phyloP scores from a whole-genome alignment of 2,329 filamentous ascomycete species.

The Fusarium sp. region DNA sequence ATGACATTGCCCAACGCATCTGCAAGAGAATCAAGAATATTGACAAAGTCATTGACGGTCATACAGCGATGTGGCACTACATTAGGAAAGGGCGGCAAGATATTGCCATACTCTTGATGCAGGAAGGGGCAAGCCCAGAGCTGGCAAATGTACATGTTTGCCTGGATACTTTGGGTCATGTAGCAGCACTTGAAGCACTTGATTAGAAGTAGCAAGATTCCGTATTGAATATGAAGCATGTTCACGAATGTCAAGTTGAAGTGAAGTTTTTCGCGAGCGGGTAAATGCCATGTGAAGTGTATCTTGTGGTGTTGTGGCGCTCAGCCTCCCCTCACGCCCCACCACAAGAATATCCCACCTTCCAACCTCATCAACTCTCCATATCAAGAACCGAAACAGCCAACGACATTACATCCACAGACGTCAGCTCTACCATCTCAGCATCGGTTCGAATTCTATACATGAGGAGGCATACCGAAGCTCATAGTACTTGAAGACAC shows the following conservation, averaged over 20 bases:
- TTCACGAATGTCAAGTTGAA: background rate
- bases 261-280: conserved; percentile 1
- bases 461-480: background rate
- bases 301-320: conserved; percentile 28
- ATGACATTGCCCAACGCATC: conserved; percentile 19
- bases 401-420: conserved; percentile 20
- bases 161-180: conserved; percentile 6
- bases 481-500: background rate
- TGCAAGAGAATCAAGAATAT: conserved; percentile 27
- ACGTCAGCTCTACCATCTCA: background rate
- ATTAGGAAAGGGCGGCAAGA: conserved; percentile 22
- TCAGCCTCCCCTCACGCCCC: conserved; percentile 33
- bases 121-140: conserved; percentile 27
- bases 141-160: conserved; percentile 28
- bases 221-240: background rate
- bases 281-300: background rate
- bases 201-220: background rate
- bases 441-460: background rate
- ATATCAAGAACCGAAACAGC: conserved; percentile 19
- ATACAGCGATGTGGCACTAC: conserved; percentile 34
- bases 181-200: conserved; percentile 9
- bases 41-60: conserved; percentile 15
- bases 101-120: conserved; percentile 29
- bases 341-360: conserved; percentile 39
- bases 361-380: conserved; percentile 37